phyloP scores from a whole-genome alignment of 208 protist species.

The Acanthamoeba triangularis region DNA sequence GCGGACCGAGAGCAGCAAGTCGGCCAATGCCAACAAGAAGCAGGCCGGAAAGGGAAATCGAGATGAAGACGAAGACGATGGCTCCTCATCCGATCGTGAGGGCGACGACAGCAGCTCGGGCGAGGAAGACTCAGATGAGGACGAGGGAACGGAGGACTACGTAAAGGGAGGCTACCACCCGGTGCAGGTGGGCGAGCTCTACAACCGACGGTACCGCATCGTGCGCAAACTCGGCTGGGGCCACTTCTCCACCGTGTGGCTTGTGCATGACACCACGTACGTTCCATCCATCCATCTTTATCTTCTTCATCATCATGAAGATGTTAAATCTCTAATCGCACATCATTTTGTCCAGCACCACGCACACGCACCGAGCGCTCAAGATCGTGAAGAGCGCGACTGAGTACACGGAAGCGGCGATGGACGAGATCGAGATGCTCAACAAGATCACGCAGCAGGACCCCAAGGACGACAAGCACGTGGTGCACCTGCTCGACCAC shows the following conservation, averaged over 20 bases:
- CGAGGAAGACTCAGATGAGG: slow-evolving; percentile 13
- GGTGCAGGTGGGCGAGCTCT: slow-evolving; percentile 96
- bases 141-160: slow-evolving; percentile 67
- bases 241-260: slow-evolving; percentile 99
- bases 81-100: background rate
- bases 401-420: slow-evolving; percentile 94
- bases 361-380: slow-evolving; percentile 88
- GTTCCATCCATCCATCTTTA: background rate
- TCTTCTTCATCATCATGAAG: background rate
- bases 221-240: slow-evolving; percentile 99
- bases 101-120: background rate
- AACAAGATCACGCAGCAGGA: slow-evolving; percentile 75
- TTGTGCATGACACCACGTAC: slow-evolving; percentile 94
- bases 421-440: slow-evolving; percentile 88
- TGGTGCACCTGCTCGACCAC: slow-evolving; percentile 88
- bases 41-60: background rate
- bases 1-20: background rate
- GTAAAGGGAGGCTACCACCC: slow-evolving; percentile 96
- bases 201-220: slow-evolving; percentile 95
- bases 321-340: too few relatives aligned
- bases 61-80: slow-evolving; percentile 13
- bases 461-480: slow-evolving; percentile 73
- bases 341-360: background rate
- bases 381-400: slow-evolving; percentile 96
- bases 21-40: background rate